Percentiles rank a stretch among this genome's conserved stretches.
Conservation (phyloP, 176 grass and related monocot genomes). For the Lolium multiflorum region DNA sequence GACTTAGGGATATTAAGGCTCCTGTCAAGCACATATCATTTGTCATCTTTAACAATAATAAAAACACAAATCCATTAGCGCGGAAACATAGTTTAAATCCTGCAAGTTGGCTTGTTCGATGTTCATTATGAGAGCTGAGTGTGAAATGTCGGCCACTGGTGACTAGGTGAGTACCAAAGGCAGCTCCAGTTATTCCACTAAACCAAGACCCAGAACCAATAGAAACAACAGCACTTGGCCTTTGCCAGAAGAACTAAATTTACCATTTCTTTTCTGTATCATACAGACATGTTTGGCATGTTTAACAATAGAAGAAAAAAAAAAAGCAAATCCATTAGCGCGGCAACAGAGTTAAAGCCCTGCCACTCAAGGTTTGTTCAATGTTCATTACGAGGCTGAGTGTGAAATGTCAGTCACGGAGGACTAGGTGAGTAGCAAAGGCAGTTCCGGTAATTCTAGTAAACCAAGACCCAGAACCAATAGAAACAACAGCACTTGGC, state of each 20-base stretch:
- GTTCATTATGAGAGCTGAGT: not conserved
- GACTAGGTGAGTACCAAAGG: not conserved
- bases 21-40: not conserved
- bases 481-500: not conserved
- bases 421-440: not conserved
- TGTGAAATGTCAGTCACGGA: not conserved
- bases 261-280: not conserved
- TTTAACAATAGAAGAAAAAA: too few species aligned
- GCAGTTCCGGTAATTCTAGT: not conserved
- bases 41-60: not conserved
- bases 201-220: not conserved
- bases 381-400: not conserved
- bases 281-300: too few species aligned
- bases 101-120: not conserved
- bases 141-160: not conserved
- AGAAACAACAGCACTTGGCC: not conserved
- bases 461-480: not conserved
- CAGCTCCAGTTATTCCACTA: not conserved
- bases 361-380: not conserved
- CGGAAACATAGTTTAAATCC: not conserved
- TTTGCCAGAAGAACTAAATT: slow-evolving; percentile 10
- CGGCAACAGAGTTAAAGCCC: not conserved
- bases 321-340: not conserved
- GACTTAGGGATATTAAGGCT: not conserved
- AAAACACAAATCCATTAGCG: not conserved